Conservation (phyloP, 768 basidiomycete genomes). For the Boletus huronensis region DNA sequence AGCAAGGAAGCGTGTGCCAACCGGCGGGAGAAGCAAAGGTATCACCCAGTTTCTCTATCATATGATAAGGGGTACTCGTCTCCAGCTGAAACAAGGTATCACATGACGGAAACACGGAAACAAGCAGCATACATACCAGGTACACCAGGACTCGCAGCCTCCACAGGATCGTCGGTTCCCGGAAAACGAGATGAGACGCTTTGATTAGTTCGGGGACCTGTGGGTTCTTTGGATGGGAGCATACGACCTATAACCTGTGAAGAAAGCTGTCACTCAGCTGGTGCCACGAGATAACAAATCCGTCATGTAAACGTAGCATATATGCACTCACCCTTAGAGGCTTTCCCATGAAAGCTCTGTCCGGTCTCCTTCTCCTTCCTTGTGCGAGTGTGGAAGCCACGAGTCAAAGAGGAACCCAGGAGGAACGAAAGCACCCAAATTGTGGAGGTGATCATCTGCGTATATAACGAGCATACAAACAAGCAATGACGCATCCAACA, state of each 20-base stretch:
- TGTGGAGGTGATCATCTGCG: constrained; percentile 21
- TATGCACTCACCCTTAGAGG: constrained; percentile 11
- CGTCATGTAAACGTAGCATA: too few species aligned
- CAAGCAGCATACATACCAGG: constrained; percentile 6
- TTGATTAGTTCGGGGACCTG: constrained; percentile 22
- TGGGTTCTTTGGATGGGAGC: constrained; percentile 10
- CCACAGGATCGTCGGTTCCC: constrained; percentile 82
- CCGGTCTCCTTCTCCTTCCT: constrained; percentile 6
- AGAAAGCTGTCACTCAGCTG: neutral
- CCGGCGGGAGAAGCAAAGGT: constrained; percentile 78
- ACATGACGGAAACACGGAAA: neutral
- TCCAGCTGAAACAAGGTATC: neutral
- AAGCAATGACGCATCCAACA: neutral
- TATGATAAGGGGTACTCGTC: constrained; percentile 14
- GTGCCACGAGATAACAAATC: neutral
- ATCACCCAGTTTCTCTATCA: constrained; percentile 53
- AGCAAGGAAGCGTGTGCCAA: constrained; percentile 83
- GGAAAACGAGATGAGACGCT: constrained; percentile 65
- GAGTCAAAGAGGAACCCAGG: constrained; percentile 22
- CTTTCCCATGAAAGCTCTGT: constrained; percentile 12
- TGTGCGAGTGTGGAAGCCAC: constrained; percentile 1
- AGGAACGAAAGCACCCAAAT: constrained; percentile 25
- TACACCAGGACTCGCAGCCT: constrained; percentile 34
- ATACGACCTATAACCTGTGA: constrained; percentile 7
- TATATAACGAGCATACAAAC: neutral